Conservation (phyloP, 441 rosid genomes). For the Bocquillonia castaneifolia region DNA sequence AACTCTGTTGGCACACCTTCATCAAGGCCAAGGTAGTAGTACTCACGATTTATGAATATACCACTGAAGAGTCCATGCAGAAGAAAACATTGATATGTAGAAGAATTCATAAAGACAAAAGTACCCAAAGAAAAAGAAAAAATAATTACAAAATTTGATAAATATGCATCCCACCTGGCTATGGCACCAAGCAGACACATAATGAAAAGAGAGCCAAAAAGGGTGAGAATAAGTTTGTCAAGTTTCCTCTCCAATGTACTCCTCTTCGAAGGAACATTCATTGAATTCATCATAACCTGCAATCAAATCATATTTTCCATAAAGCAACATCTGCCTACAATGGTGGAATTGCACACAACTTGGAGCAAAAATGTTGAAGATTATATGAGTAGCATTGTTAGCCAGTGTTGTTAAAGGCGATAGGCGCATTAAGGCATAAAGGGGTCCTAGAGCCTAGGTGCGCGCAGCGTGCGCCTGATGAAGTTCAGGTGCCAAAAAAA, state of each 20-base stretch:
- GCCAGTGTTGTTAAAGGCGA: too few relatives aligned
- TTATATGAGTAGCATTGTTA: neutral
- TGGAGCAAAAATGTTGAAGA: constrained; percentile 1
- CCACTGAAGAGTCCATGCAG: constrained; percentile 56
- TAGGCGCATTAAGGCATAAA: too few relatives aligned
- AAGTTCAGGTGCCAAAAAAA: too few relatives aligned
- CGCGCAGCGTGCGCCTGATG: too few relatives aligned
- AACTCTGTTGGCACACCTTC: constrained; percentile 43
- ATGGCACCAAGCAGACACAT: constrained; percentile 90
- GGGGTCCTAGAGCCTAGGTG: too few relatives aligned
- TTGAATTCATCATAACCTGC: constrained; percentile 99
- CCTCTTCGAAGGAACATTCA: constrained; percentile 98
- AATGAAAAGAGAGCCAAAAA: constrained; percentile 73
- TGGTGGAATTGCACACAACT: constrained; percentile 3
- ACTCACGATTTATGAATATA: constrained; percentile 64
- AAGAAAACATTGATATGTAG: constrained; percentile 13
- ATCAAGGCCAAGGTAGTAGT: constrained; percentile 66
- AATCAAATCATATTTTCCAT: constrained; percentile 28
- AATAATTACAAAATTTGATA: neutral
- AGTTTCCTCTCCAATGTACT: constrained; percentile 98
- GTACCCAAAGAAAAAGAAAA: constrained; percentile 3
- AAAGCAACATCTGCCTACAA: constrained; percentile 10
- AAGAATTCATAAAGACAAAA: constrained; percentile 8
- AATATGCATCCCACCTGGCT: constrained; percentile 57
- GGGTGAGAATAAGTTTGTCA: constrained; percentile 89